Evolutionary conservation across 345 rosid genomes (phyloP).

Genomic region (Bruguiera parviflora): DNA sequence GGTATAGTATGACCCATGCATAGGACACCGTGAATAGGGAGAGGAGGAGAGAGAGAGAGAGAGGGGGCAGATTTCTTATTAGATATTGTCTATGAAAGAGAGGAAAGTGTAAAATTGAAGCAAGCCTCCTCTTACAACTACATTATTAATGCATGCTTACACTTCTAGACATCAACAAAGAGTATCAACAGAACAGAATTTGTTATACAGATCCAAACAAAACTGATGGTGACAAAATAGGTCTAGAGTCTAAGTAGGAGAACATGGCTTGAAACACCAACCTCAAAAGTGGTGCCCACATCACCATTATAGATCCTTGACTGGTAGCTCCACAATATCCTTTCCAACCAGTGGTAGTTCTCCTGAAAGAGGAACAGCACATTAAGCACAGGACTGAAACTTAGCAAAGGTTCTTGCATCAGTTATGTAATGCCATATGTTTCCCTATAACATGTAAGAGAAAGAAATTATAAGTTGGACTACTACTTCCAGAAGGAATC

Average conservation of each 20-base stretch:
- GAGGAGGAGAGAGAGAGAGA: too few relatives aligned
- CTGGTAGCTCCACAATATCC: conserved; percentile 70
- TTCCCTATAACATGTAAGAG: neutral
- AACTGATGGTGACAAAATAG: neutral
- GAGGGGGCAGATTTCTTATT: neutral
- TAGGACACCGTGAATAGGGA: too few relatives aligned
- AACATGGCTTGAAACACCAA: conserved; percentile 21
- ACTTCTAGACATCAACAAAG: neutral
- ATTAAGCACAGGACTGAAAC: conserved; percentile 3
- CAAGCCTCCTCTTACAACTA: neutral
- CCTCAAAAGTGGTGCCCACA: conserved; percentile 56
- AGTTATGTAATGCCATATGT: too few relatives aligned
- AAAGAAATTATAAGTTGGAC: neutral
- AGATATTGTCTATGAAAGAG: neutral
- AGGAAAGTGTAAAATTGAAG: neutral
- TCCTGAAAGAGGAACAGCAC: conserved; percentile 36
- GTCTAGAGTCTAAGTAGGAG: neutral
- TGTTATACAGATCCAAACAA: neutral
- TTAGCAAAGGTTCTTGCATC: too few relatives aligned
- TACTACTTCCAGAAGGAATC: neutral
- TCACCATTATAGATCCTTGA: conserved; percentile 77
- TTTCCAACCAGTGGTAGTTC: conserved; percentile 54
- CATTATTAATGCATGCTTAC: neutral
- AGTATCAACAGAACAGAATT: neutral
- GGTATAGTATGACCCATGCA: too few relatives aligned